phyloP scores from a whole-genome alignment of 257 asterid species.

The Cruciata laevipes region DNA sequence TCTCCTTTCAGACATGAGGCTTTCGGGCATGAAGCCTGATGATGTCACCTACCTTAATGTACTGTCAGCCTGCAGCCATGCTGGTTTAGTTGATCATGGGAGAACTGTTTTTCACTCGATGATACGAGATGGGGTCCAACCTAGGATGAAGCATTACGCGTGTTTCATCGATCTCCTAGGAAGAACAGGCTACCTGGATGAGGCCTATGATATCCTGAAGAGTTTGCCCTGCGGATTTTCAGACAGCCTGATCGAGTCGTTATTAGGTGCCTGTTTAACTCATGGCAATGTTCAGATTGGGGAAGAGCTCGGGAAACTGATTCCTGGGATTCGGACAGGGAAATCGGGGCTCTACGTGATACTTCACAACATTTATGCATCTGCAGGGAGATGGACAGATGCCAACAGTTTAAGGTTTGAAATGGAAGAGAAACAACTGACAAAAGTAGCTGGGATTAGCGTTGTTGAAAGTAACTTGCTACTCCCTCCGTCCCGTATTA shows the following conservation, averaged over 20 bases:
- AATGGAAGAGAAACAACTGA: constrained; percentile 30
- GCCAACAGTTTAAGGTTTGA: constrained; percentile 44
- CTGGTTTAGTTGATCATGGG: constrained; percentile 42
- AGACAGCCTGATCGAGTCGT: constrained; percentile 25
- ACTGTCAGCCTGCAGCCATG: constrained; percentile 51
- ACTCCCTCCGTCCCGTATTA: no score
- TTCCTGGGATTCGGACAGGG: constrained; percentile 26
- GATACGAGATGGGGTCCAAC: constrained; percentile 29
- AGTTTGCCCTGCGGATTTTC: constrained; percentile 16
- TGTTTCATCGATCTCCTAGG: constrained; percentile 52
- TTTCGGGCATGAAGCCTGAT: constrained; percentile 34
- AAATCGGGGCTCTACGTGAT: constrained; percentile 34
- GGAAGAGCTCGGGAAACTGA: constrained; percentile 44
- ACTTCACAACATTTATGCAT: constrained; percentile 47
- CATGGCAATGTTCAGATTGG: constrained; percentile 49
- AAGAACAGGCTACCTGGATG: constrained; percentile 42
- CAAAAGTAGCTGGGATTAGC: constrained; percentile 38
- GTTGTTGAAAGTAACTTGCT: neutral
- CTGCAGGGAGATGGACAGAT: constrained; percentile 54
- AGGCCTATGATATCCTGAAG: constrained; percentile 40
- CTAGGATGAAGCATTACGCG: constrained; percentile 42
- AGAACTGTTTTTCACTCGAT: constrained; percentile 32
- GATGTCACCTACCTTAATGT: constrained; percentile 34
- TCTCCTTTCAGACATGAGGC: constrained; percentile 46
- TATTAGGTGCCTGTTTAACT: constrained; percentile 51